Percentiles rank a stretch among this genome's conserved stretches.
Conservation (phyloP, 768 basidiomycete species). For the Mycena crocata region DNA sequence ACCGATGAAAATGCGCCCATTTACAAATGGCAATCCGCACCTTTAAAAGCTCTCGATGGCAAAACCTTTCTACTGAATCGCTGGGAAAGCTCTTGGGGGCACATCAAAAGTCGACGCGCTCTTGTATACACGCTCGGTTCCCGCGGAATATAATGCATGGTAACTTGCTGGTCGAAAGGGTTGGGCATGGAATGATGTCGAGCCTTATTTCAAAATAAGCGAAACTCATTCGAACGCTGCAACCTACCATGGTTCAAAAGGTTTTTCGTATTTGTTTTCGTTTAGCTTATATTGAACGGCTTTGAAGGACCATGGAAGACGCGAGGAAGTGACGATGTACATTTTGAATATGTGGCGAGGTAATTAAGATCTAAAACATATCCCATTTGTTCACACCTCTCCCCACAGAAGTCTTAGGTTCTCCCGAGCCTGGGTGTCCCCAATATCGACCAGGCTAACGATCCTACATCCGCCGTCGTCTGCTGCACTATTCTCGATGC, state of each 20-base stretch:
- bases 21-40: slow-evolving; percentile 19
- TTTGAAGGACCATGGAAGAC: slow-evolving; percentile 37
- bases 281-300: background rate
- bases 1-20: slow-evolving; percentile 30
- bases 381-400: background rate
- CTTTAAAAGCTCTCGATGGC: slow-evolving; percentile 24
- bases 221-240: slow-evolving; percentile 26
- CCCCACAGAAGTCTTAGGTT: slow-evolving; percentile 3
- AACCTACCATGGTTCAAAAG: slow-evolving; percentile 4
- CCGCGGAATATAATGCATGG: slow-evolving; percentile 47
- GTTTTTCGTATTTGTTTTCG: background rate
- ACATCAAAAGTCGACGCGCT: slow-evolving; percentile 43
- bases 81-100: slow-evolving; percentile 46
- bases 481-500: slow-evolving; percentile 28
- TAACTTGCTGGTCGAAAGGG: slow-evolving; percentile 34
- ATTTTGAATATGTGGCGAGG: slow-evolving; percentile 11
- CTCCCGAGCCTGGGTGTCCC: slow-evolving; percentile 31
- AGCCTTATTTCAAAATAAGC: slow-evolving; percentile 41
- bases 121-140: slow-evolving; percentile 41
- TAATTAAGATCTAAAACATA: background rate
- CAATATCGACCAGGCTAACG: slow-evolving; percentile 26
- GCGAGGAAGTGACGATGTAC: slow-evolving; percentile 14
- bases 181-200: slow-evolving; percentile 45
- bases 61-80: slow-evolving; percentile 29
- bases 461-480: slow-evolving; percentile 22